phyloP scores from a whole-genome alignment of 345 rosid species.

The Psidium friedrichsthalianum region DNA sequence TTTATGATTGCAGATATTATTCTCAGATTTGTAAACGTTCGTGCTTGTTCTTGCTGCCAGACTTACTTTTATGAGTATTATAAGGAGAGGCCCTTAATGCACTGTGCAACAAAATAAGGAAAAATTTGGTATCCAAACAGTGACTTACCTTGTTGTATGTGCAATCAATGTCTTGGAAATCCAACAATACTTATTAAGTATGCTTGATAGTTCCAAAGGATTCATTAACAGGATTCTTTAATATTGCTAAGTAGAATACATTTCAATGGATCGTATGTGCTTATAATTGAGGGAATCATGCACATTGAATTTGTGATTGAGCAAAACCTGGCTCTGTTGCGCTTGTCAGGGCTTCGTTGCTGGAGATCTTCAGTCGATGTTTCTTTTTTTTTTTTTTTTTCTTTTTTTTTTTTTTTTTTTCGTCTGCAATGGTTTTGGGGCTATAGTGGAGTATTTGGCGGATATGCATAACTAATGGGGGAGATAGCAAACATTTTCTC shows the following conservation, averaged over 20 bases:
- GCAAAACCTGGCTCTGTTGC: not conserved
- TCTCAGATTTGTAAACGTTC: not conserved
- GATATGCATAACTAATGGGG: conserved; percentile 71
- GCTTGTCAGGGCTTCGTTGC: conserved; percentile 68
- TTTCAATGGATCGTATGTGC: not conserved
- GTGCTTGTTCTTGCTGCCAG: not conserved
- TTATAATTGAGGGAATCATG: not conserved
- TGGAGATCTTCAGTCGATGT: conserved; percentile 90
- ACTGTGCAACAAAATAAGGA: not conserved
- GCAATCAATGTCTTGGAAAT: not conserved
- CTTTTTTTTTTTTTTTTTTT: too few relatives aligned
- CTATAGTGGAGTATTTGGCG: conserved; percentile 80
- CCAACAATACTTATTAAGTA: not conserved
- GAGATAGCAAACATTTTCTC: conserved; percentile 59
- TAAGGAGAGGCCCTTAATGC: not conserved
- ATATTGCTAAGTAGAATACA: not conserved
- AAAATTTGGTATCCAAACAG: not conserved
- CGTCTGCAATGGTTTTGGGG: conserved; percentile 91
- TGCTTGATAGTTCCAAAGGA: not conserved
- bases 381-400: too few relatives aligned
- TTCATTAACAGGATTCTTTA: not conserved
- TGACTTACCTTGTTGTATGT: not conserved
- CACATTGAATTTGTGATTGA: not conserved
- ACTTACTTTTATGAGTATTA: not conserved
- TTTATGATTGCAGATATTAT: not conserved